A percentile compares a stretch with the other conserved stretches of the same genome.
phyloP scores from a whole-genome alignment of 192 early-diverging fungal species.

The Gigaspora rosea region DNA sequence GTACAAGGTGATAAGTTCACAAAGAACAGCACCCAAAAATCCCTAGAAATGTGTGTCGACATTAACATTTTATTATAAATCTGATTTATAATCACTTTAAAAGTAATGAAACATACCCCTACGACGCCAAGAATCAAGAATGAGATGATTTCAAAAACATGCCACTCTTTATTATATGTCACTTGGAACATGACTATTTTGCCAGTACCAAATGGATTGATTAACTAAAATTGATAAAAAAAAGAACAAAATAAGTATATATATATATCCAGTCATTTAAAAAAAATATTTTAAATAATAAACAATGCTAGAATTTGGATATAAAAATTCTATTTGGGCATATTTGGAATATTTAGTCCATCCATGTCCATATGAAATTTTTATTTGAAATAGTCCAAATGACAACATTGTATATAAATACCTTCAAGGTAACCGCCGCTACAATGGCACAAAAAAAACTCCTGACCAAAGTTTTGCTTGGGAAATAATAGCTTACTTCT shows the following conservation, averaged over 20 bases:
- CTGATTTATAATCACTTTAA: background rate
- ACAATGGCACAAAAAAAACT: constrained; percentile 97
- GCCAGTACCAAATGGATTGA: constrained; percentile 94
- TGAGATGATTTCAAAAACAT: constrained; percentile 86
- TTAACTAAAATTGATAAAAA: constrained; percentile 41
- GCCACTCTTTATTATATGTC: constrained; percentile 90
- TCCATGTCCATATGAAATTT: too few relatives aligned
- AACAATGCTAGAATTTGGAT: too few relatives aligned
- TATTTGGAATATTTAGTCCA: too few relatives aligned
- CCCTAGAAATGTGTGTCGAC: constrained; percentile 46
- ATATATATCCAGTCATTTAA: background rate
- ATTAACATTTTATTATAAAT: too few relatives aligned
- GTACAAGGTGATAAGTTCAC: constrained; percentile 63
- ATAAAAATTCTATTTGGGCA: too few relatives aligned
- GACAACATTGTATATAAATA: constrained; percentile 29
- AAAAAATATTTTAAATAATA: background rate
- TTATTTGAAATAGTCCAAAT: background rate
- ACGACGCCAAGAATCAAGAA: constrained; percentile 77
- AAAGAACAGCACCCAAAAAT: constrained; percentile 75
- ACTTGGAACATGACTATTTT: constrained; percentile 98
- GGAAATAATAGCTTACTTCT: constrained; percentile 81
- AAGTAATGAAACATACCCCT: constrained; percentile 58
- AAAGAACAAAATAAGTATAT: background rate
- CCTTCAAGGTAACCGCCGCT: constrained; percentile 85
- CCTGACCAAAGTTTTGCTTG: constrained; percentile 92